Base-by-base conservation (phyloP, 352 stramenopile species). In the Phytophthora rubi region DNA sequence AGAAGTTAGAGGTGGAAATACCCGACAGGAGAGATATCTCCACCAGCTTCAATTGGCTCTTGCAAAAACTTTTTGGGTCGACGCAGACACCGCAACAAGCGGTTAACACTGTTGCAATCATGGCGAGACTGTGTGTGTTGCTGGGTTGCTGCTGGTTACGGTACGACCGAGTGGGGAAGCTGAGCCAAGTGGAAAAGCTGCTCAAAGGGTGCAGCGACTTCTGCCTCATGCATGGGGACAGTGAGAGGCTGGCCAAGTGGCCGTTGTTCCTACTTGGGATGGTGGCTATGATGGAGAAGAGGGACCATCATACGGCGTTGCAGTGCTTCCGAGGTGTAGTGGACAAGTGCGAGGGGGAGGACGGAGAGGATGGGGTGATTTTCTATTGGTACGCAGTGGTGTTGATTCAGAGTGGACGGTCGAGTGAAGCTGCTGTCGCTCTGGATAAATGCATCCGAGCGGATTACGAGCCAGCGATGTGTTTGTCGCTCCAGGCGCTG, bases 301-400 rank as follows among this genome's bases (percentile, higher is more conserved):
- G 67, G 6, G 72, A 89, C 9, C 45, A 58, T 35, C 18, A 58
- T 2, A 63, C 59, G 39, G 80, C 80, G 8, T 28, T 90, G 23
- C 8, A 33, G 10, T 76, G 60, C 44, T 82, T 93, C 37, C 51
- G 28, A 12, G 35, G 51, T n/a, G 75, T 62, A 1, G 65, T 75
- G 21, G 57, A 58, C 1, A 48, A 30, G 30, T 57, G 33, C 15
- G 18, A n/a, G 12, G 6, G 16, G 1, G 49, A 57, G 3, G 39
- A 60, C 3, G 60, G 16, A 2, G 49, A 57, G 3, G 39, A 62
- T 5, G 60, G 80, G 1, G 65, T 66, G 9, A 49, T 89, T 10
- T 68, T 74, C 32, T 94, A 90, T 54, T 94, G 86, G 86, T 81
- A 82, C 48, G 83, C 82, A 0, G 70, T 91, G 26, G 68, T 76